Evolutionary conservation across 331 rosid genomes (phyloP).

Genomic region (Acacia pycnantha): DNA sequence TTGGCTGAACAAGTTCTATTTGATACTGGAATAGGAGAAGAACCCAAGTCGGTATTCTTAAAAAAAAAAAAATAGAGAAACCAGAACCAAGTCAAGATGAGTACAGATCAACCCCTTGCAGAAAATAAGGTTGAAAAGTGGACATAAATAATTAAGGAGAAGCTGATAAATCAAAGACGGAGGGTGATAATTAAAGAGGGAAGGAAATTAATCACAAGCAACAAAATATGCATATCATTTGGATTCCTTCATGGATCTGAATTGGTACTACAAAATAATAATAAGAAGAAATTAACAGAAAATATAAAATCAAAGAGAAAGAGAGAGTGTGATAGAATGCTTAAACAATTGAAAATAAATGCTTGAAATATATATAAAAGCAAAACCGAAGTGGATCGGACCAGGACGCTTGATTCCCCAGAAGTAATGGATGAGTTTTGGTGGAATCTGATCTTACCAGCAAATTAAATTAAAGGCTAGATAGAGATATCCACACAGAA

Average conservation of each 20-base stretch:
- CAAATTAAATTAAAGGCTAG: not conserved
- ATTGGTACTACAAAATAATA: constrained; percentile 21
- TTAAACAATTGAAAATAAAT: not conserved
- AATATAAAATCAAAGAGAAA: not conserved
- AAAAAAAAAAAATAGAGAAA: no score
- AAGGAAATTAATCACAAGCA: not conserved
- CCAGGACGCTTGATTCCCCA: constrained; percentile 64
- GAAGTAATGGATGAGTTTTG: constrained; percentile 21
- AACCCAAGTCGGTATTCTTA: no score
- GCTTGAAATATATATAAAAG: constrained; percentile 26
- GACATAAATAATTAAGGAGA: not conserved
- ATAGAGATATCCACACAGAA: constrained; percentile 20
- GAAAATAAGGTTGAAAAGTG: constrained; percentile 4
- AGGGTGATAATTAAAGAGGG: not conserved
- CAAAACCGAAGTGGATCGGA: constrained; percentile 50
- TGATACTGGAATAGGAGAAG: no score
- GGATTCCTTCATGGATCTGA: not conserved
- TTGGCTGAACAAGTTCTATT: no score
- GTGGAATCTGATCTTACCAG: constrained; percentile 34
- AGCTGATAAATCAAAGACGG: not conserved
- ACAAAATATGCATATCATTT: not conserved
- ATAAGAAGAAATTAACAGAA: not conserved
- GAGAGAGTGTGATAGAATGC: constrained; percentile 11
- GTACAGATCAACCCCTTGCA: not conserved
- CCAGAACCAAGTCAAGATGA: no score